These are phyloP conservation scores for Skeletonema costatum DNA, from an alignment of 108 stramenopile species.

Conservation along the genomic window DNA sequence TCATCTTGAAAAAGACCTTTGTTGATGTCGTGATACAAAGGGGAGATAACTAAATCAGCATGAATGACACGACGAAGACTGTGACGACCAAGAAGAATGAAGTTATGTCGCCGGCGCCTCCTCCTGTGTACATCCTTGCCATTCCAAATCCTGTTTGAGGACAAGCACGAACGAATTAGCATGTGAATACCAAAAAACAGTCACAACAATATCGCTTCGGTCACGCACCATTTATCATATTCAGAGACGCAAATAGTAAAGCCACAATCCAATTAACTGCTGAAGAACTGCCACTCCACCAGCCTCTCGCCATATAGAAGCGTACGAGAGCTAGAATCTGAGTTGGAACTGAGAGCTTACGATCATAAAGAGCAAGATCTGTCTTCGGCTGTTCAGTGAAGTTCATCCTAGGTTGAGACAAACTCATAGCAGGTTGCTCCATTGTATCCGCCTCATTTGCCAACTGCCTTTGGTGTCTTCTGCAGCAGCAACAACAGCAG, in stretches of 20 bases:
- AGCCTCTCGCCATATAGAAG: conserved; percentile 30
- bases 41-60: conserved; percentile 43
- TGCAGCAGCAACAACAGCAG: conserved; percentile 22
- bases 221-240: conserved; percentile 15
- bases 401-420: background rate
- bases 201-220: background rate
- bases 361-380: conserved; percentile 15
- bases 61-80: conserved; percentile 40
- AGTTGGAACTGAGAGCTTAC: conserved; percentile 29
- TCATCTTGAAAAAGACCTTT: conserved; percentile 58
- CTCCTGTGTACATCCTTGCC: background rate
- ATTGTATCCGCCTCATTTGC: background rate
- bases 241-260: conserved; percentile 17
- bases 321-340: conserved; percentile 35
- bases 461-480: background rate
- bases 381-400: background rate
- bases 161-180: background rate
- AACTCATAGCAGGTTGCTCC: background rate
- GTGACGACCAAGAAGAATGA: conserved; percentile 10
- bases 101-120: background rate
- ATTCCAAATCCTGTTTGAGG: conserved; percentile 27
- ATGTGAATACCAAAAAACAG: background rate
- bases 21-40: conserved; percentile 47
- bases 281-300: conserved; percentile 42
- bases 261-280: conserved; percentile 38